Percentiles rank a stretch among this genome's conserved stretches.
Evolutionary conservation across 768 basidiomycete genomes (phyloP).

Genomic region (Clavulina sp.): DNA sequence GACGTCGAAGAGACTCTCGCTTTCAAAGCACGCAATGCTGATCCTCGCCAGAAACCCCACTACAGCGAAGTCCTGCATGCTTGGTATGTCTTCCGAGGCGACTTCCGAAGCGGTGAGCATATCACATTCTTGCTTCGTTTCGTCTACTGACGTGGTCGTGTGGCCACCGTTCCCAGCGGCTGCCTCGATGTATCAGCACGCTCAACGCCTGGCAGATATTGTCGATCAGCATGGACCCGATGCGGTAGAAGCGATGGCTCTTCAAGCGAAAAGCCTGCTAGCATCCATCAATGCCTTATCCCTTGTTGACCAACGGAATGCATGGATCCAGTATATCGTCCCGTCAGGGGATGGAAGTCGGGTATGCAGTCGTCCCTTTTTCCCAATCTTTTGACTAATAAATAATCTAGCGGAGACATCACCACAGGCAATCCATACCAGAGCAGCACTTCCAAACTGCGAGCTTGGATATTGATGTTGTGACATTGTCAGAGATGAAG

Average conservation of each 20-base stretch:
- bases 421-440: conserved; percentile 64
- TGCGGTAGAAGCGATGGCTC: conserved; percentile 46
- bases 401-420: conserved; percentile 35
- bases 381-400: conserved; percentile 1
- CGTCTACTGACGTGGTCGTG: conserved; percentile 1
- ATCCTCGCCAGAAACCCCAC: conserved; percentile 68
- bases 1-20: conserved; percentile 78
- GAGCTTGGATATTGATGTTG: conserved; percentile 54
- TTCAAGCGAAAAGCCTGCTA: conserved; percentile 48
- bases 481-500: conserved; percentile 63
- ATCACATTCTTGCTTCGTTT: background rate
- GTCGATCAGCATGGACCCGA: conserved; percentile 25
- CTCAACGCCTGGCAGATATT: conserved; percentile 47
- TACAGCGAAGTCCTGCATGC: conserved; percentile 89
- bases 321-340: conserved; percentile 63
- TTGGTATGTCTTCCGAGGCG: conserved; percentile 75
- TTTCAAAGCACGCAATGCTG: conserved; percentile 87
- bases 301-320: conserved; percentile 59
- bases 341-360: conserved; percentile 28
- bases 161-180: conserved; percentile 38
- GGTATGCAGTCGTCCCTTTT: conserved; percentile 16
- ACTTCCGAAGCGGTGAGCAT: conserved; percentile 74
- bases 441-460: conserved; percentile 47
- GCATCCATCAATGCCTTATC: conserved; percentile 81
- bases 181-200: conserved; percentile 83